These are phyloP conservation scores for Ophiostoma fasciatum DNA, from an alignment of 2,329 filamentous ascomycete genomes.

Conservation along the genomic window DNA sequence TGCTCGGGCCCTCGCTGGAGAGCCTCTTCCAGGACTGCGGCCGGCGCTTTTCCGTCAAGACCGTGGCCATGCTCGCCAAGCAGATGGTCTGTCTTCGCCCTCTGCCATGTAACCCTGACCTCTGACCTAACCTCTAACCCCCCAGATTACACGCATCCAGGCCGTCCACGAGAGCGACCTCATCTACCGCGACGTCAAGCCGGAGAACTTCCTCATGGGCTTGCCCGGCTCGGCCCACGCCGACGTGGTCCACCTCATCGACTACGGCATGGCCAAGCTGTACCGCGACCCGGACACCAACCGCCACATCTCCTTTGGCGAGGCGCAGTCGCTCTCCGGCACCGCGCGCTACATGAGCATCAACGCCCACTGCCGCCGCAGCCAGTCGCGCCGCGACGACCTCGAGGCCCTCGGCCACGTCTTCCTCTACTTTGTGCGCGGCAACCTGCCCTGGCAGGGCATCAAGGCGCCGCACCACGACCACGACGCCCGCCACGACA, in stretches of 20 bases:
- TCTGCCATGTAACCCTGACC: background rate
- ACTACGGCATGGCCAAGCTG: constrained; percentile 99
- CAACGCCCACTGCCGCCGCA: constrained; percentile 92
- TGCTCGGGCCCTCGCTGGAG: constrained; percentile 11
- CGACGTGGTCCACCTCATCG: constrained; percentile 93
- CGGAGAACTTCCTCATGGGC: constrained; percentile 96
- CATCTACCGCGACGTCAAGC: constrained; percentile 98
- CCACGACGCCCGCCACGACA: constrained; percentile 95
- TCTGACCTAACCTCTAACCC: background rate
- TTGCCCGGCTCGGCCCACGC: constrained; percentile 76
- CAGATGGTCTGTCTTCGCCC: constrained; percentile 10
- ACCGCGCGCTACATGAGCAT: constrained; percentile 99
- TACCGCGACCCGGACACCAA: constrained; percentile 98
- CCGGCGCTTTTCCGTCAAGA: constrained; percentile 9
- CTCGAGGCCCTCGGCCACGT: constrained; percentile 76
- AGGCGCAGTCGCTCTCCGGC: constrained; percentile 89
- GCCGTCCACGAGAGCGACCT: constrained; percentile 95
- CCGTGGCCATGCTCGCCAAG: constrained; percentile 10
- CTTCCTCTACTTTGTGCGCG: constrained; percentile 59
- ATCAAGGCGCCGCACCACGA: constrained; percentile 57
- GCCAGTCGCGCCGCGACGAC: constrained; percentile 91
- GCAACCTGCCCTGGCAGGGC: constrained; percentile 56
- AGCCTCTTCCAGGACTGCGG: constrained; percentile 5
- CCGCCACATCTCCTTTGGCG: constrained; percentile 93
- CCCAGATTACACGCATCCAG: constrained; percentile 78